Conservation (phyloP, 2,329 filamentous ascomycete species). For the Aspergillus aculeatus region DNA sequence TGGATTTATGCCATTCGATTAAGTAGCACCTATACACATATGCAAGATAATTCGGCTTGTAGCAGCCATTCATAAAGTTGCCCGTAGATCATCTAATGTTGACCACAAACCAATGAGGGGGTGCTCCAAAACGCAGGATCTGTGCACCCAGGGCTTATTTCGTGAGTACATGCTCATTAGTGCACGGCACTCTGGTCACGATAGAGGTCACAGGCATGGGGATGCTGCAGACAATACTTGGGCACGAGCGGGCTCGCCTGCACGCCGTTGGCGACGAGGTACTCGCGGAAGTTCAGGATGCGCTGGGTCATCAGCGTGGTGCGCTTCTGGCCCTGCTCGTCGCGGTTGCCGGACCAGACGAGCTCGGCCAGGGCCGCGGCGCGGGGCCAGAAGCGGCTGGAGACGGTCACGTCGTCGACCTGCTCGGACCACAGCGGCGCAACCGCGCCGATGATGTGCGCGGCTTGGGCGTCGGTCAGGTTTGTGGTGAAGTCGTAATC, state of each 20-base stretch:
- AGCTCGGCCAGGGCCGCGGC: constrained; percentile 57
- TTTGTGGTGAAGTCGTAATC: constrained; percentile 56
- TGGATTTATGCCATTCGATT: neutral
- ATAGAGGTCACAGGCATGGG: constrained; percentile 58
- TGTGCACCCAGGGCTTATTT: no score
- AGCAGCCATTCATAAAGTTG: neutral
- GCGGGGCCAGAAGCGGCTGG: constrained; percentile 55
- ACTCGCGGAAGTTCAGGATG: constrained; percentile 60
- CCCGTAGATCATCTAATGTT: neutral
- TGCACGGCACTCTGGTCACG: constrained; percentile 49
- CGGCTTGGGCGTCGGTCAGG: constrained; percentile 48
- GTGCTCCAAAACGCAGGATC: no score
- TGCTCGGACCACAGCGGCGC: constrained; percentile 57
- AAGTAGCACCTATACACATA: neutral
- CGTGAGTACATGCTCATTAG: neutral
- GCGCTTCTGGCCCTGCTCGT: constrained; percentile 50
- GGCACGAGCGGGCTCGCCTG: constrained; percentile 53
- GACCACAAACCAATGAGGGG: no score
- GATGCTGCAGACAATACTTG: constrained; percentile 59
- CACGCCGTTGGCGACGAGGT: constrained; percentile 56
- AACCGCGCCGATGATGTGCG: constrained; percentile 53
- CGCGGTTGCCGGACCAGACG: constrained; percentile 56
- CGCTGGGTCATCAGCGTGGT: constrained; percentile 56
- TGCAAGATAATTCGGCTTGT: neutral
- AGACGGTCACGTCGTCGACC: constrained; percentile 54